A percentile compares a stretch with the other conserved stretches of the same genome.
These are phyloP conservation scores for Hirsutella minnesotensis DNA, from an alignment of 2,329 filamentous ascomycete species.

Conservation along the genomic window DNA sequence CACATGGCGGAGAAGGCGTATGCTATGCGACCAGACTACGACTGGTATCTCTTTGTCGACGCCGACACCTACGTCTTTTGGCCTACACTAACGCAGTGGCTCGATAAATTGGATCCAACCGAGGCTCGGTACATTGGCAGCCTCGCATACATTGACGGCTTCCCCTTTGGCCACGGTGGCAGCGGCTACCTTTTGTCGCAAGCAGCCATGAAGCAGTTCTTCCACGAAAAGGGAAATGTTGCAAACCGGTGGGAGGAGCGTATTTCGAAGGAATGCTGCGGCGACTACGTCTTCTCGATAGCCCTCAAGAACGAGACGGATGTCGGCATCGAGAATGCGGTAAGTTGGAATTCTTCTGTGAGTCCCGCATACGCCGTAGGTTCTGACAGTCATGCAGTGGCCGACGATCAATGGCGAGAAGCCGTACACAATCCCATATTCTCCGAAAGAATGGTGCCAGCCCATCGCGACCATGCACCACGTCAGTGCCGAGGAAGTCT, in stretches of 20 bases:
- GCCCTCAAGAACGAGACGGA: constrained; percentile 32
- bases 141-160: constrained; percentile 26
- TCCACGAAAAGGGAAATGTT: constrained; percentile 29
- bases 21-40: constrained; percentile 33
- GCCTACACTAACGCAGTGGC: constrained; percentile 37
- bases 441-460: constrained; percentile 39
- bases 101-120: constrained; percentile 28
- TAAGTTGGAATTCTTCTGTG: too few species aligned
- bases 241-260: constrained; percentile 33
- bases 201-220: constrained; percentile 34
- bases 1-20: constrained; percentile 46
- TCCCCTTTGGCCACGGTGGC: constrained; percentile 43
- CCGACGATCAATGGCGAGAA: constrained; percentile 46
- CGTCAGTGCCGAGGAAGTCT: constrained; percentile 36
- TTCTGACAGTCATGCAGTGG: constrained; percentile 21
- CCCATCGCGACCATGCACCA: constrained; percentile 46
- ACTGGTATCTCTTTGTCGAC: constrained; percentile 50
- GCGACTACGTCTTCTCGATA: constrained; percentile 36
- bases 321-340: constrained; percentile 27
- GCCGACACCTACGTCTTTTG: constrained; percentile 46
- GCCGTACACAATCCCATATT: constrained; percentile 35
- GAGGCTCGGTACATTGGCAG: constrained; percentile 39
- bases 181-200: constrained; percentile 42
- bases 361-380: constrained; percentile 33
- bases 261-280: constrained; percentile 33